Conservation (phyloP, 1,284 basidiomycete genomes). For the Boletus subluridellus region DNA sequence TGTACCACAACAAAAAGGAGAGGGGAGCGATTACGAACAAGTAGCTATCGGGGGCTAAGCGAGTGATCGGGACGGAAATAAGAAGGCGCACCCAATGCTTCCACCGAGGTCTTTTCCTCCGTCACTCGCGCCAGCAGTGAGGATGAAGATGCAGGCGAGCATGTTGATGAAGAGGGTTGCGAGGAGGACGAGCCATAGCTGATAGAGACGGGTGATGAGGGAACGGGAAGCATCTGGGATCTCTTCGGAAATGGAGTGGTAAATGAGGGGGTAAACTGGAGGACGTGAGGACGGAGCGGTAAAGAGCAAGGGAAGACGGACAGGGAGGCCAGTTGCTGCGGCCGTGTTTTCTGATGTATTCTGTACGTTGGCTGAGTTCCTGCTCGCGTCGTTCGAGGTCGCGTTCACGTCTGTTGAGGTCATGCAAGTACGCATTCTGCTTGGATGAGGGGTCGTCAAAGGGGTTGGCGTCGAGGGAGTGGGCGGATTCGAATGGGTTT, state of each 20-base stretch:
- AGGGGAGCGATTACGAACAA: constrained; percentile 74
- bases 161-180: constrained; percentile 85
- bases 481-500: constrained; percentile 80
- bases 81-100: constrained; percentile 65
- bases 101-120: constrained; percentile 79
- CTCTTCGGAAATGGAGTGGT: constrained; percentile 87
- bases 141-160: constrained; percentile 84
- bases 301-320: constrained; percentile 37
- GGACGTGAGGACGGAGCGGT: constrained; percentile 21
- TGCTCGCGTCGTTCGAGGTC: constrained; percentile 77
- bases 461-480: constrained; percentile 78
- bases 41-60: constrained; percentile 55
- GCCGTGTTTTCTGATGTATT: constrained; percentile 75
- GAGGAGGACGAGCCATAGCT: constrained; percentile 81
- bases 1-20: constrained; percentile 91
- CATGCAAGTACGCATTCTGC: constrained; percentile 47
- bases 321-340: constrained; percentile 89
- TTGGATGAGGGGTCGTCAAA: constrained; percentile 69
- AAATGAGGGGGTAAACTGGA: constrained; percentile 89
- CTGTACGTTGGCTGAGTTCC: constrained; percentile 63
- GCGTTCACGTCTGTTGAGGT: constrained; percentile 68
- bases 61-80: constrained; percentile 27
- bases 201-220: constrained; percentile 81
- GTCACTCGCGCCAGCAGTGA: constrained; percentile 71
- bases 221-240: constrained; percentile 80